phyloP scores from a whole-genome alignment of 1,284 basidiomycete genomes.

The Microstroma glucosiphilum region DNA sequence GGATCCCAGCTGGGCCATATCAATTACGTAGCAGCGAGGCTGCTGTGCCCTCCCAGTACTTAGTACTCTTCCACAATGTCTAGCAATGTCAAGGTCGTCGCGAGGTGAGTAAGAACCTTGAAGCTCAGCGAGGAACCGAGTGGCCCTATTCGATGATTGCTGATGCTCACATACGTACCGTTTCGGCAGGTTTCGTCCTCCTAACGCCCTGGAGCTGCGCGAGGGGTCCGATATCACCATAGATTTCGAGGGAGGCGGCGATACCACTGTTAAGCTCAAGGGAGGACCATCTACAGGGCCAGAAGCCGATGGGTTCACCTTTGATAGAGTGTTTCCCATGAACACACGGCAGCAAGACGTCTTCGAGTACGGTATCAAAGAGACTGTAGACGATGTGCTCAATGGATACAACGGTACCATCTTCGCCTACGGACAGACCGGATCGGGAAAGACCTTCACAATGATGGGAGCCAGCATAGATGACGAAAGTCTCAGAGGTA shows the following conservation, averaged over 20 bases:
- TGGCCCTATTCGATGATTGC: neutral
- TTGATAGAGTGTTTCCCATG: slow-evolving; percentile 94
- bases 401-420: slow-evolving; percentile 86
- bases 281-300: slow-evolving; percentile 48
- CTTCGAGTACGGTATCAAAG: slow-evolving; percentile 97
- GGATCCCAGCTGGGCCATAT: too few relatives aligned
- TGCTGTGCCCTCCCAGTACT: too few relatives aligned
- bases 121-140: slow-evolving; percentile 2
- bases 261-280: slow-evolving; percentile 67
- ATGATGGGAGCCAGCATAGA: slow-evolving; percentile 84
- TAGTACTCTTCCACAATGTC: slow-evolving; percentile 24
- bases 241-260: slow-evolving; percentile 62
- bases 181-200: slow-evolving; percentile 75
- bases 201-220: slow-evolving; percentile 82
- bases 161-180: neutral
- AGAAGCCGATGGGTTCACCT: slow-evolving; percentile 80
- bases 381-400: slow-evolving; percentile 71
- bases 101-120: slow-evolving; percentile 14
- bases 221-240: slow-evolving; percentile 86
- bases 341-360: slow-evolving; percentile 85
- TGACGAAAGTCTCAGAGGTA: slow-evolving; percentile 67
- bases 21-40: too few relatives aligned
- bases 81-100: slow-evolving; percentile 46
- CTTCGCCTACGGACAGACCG: slow-evolving; percentile 98
- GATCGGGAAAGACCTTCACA: slow-evolving; percentile 56